These are phyloP conservation scores for Starmerella powellii DNA, from an alignment of 805 yeast species.

Conservation along the genomic window DNA sequence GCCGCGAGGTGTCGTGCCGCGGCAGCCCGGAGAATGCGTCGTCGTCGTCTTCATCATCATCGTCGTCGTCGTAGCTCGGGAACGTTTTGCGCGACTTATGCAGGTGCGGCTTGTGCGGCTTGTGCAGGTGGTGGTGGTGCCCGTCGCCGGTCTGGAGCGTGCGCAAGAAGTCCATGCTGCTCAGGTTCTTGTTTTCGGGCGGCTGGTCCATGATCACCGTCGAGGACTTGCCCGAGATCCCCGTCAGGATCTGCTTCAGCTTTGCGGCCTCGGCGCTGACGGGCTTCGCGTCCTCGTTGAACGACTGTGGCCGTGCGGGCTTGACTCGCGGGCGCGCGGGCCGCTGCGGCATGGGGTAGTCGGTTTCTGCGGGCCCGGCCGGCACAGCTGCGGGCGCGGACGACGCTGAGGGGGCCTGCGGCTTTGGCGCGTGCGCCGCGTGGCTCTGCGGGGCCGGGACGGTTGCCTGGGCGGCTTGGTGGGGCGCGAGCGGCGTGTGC, in stretches of 20 bases:
- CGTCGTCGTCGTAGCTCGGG: background rate
- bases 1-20: background rate
- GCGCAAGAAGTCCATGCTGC: slow-evolving; percentile 30
- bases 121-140: slow-evolving; percentile 5
- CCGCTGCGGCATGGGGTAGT: slow-evolving; percentile 3
- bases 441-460: background rate
- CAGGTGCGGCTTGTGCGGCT: slow-evolving; percentile 2
- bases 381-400: no score
- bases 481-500: no score
- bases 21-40: background rate
- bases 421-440: background rate
- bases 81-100: slow-evolving; percentile 1
- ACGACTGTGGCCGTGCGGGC: background rate
- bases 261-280: slow-evolving; percentile 16
- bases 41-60: slow-evolving; percentile 7
- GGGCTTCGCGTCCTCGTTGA: background rate
- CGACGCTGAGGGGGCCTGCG: no score
- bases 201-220: slow-evolving; percentile 27
- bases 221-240: slow-evolving; percentile 26
- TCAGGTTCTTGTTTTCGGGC: slow-evolving; percentile 23
- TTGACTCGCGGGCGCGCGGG: background rate
- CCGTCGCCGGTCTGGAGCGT: slow-evolving; percentile 24
- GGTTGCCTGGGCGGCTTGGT: no score
- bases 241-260: slow-evolving; percentile 29
- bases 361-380: background rate